Base-by-base conservation (phyloP, 164 flowering plant species). In the Magnolia officinalis region DNA sequence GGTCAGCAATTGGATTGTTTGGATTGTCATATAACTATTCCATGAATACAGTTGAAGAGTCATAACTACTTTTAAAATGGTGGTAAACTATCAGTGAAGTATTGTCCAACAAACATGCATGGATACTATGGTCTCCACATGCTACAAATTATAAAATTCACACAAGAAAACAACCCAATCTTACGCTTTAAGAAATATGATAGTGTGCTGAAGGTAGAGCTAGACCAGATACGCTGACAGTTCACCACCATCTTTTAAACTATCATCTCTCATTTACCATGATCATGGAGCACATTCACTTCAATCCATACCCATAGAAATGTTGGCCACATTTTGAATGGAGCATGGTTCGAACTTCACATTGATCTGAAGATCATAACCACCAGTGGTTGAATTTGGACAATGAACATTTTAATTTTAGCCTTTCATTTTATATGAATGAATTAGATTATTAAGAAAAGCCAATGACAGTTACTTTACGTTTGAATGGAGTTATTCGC, bases 51-150 rank as follows among this genome's bases (percentile, higher is more conserved):
- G 67, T 9, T 64, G 10, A 64, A 13, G 19, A 64, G 24, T 20
- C 9, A n/a, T 29, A 19, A 4, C 24, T 20, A 64, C 8, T 19
- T 64, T 16, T 37, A 29, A 31, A 31, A 31, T 55, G 61, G 13
- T 9, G 13, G 13, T 14, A 18, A 68, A 29, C 29, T 68, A 37
- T 31, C 61, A 55, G 1, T 55, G 14, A 37, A 26, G 71, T 9
- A 2, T 29, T 14, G 1, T 7, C 51, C 49, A 31, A 14, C 71
- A 68, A 55, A 55, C 61, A 55, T 55, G 13, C 71, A 31, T 68
- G 71, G 71, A 24, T 19, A 24, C 1, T 71, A 59, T 77, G 78
- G 78, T 50, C 67, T 50, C 58, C 78, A 77, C 78, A 64, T 71
- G 78, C 78, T 50, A 18, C 70, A 51, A 45, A 50, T 8, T 63